Conservation (phyloP, 257 asterid genomes). For the Solanum corneliomulleri region DNA sequence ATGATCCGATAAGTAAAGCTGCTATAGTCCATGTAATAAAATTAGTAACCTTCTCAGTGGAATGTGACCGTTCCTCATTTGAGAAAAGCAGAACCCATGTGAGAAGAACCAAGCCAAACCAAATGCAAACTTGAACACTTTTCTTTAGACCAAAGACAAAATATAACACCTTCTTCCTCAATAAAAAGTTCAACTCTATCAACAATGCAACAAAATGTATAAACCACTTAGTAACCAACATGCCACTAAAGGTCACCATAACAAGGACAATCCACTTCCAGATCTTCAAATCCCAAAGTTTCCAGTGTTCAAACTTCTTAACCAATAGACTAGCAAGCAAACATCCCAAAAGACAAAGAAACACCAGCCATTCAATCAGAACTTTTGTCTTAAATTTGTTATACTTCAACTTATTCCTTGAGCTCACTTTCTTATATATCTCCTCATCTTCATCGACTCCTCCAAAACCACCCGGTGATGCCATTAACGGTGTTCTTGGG, state of each 20-base stretch:
- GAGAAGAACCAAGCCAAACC: conserved; percentile 56
- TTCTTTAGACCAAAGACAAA: conserved; percentile 68
- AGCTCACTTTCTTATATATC: conserved; percentile 71
- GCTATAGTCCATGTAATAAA: conserved; percentile 61
- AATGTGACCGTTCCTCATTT: conserved; percentile 23
- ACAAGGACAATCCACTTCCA: conserved; percentile 77
- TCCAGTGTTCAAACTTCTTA: conserved; percentile 20
- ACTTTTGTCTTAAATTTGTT: conserved; percentile 50
- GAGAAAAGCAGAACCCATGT: conserved; percentile 56
- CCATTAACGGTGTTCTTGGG: conserved; percentile 51
- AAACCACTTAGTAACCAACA: conserved; percentile 52
- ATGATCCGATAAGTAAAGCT: conserved; percentile 54
- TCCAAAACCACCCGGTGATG: conserved; percentile 45
- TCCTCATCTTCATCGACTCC: conserved; percentile 63
- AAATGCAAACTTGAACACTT: conserved; percentile 53
- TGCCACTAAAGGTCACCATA: conserved; percentile 68
- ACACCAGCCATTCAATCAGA: conserved; percentile 55
- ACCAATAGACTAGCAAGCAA: conserved; percentile 47
- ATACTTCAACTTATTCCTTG: conserved; percentile 45
- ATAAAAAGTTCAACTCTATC: conserved; percentile 66
- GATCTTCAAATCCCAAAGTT: conserved; percentile 37
- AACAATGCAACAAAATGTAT: conserved; percentile 51
- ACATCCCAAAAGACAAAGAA: conserved; percentile 42
- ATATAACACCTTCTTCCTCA: conserved; percentile 64
- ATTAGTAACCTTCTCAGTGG: conserved; percentile 26